phyloP scores from a whole-genome alignment of 1,284 basidiomycete species.

The Apiotrichum montevideense region DNA sequence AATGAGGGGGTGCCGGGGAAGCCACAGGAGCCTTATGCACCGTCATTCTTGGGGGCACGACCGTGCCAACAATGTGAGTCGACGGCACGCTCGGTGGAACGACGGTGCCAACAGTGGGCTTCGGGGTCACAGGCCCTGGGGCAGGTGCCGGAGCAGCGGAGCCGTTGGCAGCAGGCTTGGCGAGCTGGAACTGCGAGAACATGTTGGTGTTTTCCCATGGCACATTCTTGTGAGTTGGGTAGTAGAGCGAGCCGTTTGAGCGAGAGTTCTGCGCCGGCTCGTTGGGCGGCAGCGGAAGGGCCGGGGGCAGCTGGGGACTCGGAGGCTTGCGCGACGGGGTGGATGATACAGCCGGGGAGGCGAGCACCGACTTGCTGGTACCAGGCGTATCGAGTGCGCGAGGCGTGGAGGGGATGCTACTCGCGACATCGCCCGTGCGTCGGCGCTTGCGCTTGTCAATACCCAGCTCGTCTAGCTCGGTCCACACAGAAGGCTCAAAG shows the following conservation, averaged over 20 bases:
- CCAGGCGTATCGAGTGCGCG: too few relatives aligned
- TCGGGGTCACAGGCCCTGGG: neutral
- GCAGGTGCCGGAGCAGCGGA: too few relatives aligned
- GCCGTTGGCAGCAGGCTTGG: neutral
- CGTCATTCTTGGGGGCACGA: too few relatives aligned
- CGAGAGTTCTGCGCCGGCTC: constrained; percentile 10
- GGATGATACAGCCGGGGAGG: neutral
- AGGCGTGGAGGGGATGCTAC: neutral
- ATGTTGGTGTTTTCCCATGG: constrained; percentile 15
- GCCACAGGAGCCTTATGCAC: too few relatives aligned
- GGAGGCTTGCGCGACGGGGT: neutral
- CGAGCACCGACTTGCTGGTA: neutral
- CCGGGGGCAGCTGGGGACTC: neutral
- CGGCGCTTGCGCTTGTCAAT: constrained; percentile 10
- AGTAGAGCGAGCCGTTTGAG: constrained; percentile 7
- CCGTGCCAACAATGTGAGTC: too few relatives aligned
- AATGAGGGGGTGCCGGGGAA: too few relatives aligned
- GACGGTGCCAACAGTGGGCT: too few relatives aligned
- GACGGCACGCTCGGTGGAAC: too few relatives aligned
- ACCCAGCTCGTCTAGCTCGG: constrained; percentile 4
- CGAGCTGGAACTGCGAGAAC: constrained; percentile 13
- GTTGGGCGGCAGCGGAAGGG: neutral
- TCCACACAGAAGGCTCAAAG: constrained; percentile 14
- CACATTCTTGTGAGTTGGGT: constrained; percentile 12
- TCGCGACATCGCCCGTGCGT: neutral